Conservation (phyloP, 2,329 filamentous ascomycete genomes). For the Fusarium avenaceum region DNA sequence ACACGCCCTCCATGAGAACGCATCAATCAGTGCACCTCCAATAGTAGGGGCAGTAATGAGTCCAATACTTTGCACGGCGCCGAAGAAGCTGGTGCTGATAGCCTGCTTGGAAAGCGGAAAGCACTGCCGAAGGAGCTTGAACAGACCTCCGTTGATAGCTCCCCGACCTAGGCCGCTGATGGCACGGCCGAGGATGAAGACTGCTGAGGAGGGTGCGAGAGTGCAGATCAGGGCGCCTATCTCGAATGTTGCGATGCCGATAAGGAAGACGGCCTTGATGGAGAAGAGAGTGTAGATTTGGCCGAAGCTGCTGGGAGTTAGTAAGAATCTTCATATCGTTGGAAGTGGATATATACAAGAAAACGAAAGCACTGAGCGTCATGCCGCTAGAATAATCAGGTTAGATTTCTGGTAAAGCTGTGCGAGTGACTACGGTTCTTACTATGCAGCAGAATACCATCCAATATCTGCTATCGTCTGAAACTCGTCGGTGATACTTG, state of each 20-base stretch:
- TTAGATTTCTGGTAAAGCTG: not conserved
- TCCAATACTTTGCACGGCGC: constrained; percentile 35
- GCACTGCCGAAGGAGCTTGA: constrained; percentile 44
- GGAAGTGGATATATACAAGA: constrained; percentile 21
- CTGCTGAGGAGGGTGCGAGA: constrained; percentile 52
- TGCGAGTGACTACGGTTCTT: fast-evolving
- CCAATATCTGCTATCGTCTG: constrained; percentile 46
- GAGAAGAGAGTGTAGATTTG: constrained; percentile 52
- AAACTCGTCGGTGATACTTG: constrained; percentile 46
- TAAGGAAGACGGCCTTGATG: constrained; percentile 49
- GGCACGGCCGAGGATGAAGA: constrained; percentile 56
- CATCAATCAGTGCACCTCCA: constrained; percentile 39
- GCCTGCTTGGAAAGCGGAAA: constrained; percentile 43
- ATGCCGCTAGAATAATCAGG: constrained; percentile 26
- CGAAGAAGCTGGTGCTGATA: constrained; percentile 40
- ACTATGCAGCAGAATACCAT: constrained; percentile 49
- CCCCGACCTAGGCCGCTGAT: constrained; percentile 53
- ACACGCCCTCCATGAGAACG: constrained; percentile 45
- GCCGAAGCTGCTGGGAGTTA: constrained; percentile 42
- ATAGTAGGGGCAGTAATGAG: constrained; percentile 42
- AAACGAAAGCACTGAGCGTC: constrained; percentile 46
- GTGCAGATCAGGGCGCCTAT: constrained; percentile 54
- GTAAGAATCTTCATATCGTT: fast-evolving
- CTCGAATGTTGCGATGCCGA: constrained; percentile 51
- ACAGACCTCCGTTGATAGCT: constrained; percentile 43